Evolutionary conservation across 148 eudicot species (phyloP), one percentile per base, ranked within the genome.

Genomic region (Heliosperma pusillum): DNA sequence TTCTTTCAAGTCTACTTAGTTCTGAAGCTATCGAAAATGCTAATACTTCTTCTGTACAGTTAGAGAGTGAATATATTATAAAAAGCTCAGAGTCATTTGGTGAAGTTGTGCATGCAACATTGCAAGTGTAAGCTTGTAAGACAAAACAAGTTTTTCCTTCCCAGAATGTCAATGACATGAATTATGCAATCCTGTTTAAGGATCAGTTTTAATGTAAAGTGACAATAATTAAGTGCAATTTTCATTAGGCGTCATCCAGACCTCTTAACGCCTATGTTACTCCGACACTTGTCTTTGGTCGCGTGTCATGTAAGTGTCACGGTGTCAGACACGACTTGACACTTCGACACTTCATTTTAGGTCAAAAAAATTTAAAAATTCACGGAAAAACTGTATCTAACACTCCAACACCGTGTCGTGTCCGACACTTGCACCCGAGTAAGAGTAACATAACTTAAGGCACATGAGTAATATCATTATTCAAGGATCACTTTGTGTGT

Each of bases 11-110:
- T 47, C 66, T 53, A 67, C 61, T 77, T 76, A 24, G 3, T 61
- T 61, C 75, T 80, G 76, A 71, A 62, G 70, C 53, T 52, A 62
- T 76, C 73, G 66, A 11, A 64, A 71, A 72, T 63, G 78, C 71
- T 69, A 81, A 79, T 22, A 66, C 33, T 29, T 74, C 33, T 85
- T 74, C 33, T 85, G 88, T 82, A 85, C 75, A 82, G 83, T 44
- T 73, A 29, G 27, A 68, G 68, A 70, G 72, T 77, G 66, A 67
- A 2, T 7, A 47, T 60, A n/a, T 17, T 10, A 36, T 22, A 36
- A 60, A 60, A 69, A 25, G 24, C 40, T 56, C 66, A 55, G 19
- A 56, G 79, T 66, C 70, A 76, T 76, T 76, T 66, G 69, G 73
- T 47, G 60, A 80, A 75, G 58, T 74, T 69, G 71, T 79, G 69